Percentiles rank a stretch among this genome's conserved stretches.
These are phyloP conservation scores for Monosporascus ibericus DNA, from an alignment of 2,329 filamentous ascomycete genomes.

Conservation along the genomic window DNA sequence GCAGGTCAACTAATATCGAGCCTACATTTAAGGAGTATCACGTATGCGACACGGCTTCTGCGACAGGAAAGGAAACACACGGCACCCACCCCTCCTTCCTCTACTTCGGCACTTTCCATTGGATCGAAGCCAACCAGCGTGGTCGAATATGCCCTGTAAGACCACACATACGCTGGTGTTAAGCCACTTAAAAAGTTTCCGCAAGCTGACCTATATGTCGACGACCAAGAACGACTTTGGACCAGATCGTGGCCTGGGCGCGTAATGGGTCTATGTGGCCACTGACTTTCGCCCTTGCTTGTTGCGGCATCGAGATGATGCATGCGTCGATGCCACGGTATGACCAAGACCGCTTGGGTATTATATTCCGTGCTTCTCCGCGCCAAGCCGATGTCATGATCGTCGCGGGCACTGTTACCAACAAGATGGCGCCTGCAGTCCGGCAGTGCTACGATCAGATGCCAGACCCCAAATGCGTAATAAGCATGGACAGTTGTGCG, in stretches of 20 bases:
- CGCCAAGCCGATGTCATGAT: conserved; percentile 92
- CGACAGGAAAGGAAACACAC: not conserved
- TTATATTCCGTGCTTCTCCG: conserved; percentile 84
- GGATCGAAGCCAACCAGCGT: conserved; percentile 6
- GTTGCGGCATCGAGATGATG: conserved; percentile 92
- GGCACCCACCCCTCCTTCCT: not conserved
- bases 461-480: conserved; percentile 86
- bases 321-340: conserved; percentile 81
- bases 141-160: conserved; percentile 15
- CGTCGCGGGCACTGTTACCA: conserved; percentile 84
- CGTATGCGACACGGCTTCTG: not conserved
- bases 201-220: not conserved
- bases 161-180: not conserved
- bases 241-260: conserved; percentile 77
- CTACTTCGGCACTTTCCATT: conserved; percentile 1
- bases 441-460: conserved; percentile 93
- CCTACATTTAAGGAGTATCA: not conserved
- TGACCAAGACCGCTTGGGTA: conserved; percentile 82
- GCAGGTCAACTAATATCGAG: not conserved
- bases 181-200: not conserved
- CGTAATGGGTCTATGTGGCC: conserved; percentile 82
- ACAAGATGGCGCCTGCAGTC: conserved; percentile 92
- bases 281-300: conserved; percentile 82
- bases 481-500: conserved; percentile 78
- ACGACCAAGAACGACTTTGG: conserved; percentile 56